A percentile compares a stretch with the other conserved stretches of the same genome.
Conservation (phyloP, 2,329 filamentous ascomycete species). For the Nemania sp. region DNA sequence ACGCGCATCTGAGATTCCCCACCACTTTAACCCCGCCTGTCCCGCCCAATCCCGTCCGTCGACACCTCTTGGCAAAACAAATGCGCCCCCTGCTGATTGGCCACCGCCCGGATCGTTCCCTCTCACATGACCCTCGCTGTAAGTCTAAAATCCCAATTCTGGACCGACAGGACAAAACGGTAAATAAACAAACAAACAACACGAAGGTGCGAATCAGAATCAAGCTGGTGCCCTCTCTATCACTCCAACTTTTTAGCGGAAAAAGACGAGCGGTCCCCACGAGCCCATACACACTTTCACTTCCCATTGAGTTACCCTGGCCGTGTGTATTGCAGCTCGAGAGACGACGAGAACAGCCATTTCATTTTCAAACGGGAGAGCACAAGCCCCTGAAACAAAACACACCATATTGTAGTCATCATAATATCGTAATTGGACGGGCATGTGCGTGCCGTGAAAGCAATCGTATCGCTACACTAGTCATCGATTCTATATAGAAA, state of each 20-base stretch:
- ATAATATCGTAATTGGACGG: not conserved
- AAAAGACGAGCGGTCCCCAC: too few relatives aligned
- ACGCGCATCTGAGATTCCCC: constrained; percentile 25
- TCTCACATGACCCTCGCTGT: constrained; percentile 24
- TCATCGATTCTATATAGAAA: not conserved
- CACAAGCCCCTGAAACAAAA: not conserved
- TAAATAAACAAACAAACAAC: constrained; percentile 25
- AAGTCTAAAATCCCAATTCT: constrained; percentile 13
- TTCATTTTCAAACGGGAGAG: not conserved
- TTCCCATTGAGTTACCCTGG: not conserved
- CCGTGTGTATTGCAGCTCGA: not conserved
- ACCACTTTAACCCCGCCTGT: constrained; percentile 18
- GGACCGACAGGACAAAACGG: too few relatives aligned
- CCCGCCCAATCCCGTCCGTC: constrained; percentile 18
- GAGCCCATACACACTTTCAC: too few relatives aligned
- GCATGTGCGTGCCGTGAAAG: not conserved
- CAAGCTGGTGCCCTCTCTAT: not conserved
- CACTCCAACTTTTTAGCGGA: not conserved
- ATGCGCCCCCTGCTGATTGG: constrained; percentile 17
- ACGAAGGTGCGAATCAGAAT: constrained; percentile 14
- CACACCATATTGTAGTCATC: not conserved
- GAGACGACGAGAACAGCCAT: not conserved
- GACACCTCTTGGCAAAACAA: constrained; percentile 23
- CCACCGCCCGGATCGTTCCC: not conserved
- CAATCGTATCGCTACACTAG: constrained; percentile 2